Base-by-base conservation (phyloP, 257 asterid species). In the Anisodus acutangulus region DNA sequence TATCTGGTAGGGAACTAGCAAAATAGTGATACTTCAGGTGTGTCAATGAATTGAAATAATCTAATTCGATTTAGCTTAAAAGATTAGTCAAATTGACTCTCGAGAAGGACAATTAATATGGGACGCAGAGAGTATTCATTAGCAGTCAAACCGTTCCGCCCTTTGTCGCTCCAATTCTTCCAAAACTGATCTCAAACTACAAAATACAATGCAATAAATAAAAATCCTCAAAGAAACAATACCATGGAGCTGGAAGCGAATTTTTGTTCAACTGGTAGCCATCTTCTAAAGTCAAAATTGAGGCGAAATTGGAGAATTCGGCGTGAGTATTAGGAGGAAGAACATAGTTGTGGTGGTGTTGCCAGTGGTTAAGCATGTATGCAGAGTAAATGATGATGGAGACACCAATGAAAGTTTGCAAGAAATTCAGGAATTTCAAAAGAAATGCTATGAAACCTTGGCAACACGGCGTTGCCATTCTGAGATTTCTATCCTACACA, bases 241-340 rank as follows among this genome's bases (percentile, higher is more conserved):
- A 93, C 97, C 98, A 95, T 8, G 96, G 95, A 78, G 91, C 89
- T 64, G 96, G 96, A 76, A 92, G 94, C 11, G 89, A 87, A 79
- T 80, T 79, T 83, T 47, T 86, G 70, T 85, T 84, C 86, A 87
- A 54, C 83, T 83, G 45, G 6, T 41, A 41, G 45, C 45, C 45
- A 41, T 41, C 81, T 8, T 47, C 16, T 16, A 45, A 71, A 57
- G 49, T 41, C 59, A 53, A 0, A 84, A 66, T 12, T 26, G 81
- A 63, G 45, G 22, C 59, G 2, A 62, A 41, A 83, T 72, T 54
- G 12, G 70, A n/a, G 43, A 49, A 82, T 22, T 54, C 3, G n/a
- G 51, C 35, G 15, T 58, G 78, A 43, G 63, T 41, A 5, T 80
- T 41, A 63, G 90, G 84, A 80, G 88, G 85, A 76, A 31, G 83